Evolutionary conservation across 208 protist genomes (phyloP).

Genomic region (Crithidia sp.): DNA sequence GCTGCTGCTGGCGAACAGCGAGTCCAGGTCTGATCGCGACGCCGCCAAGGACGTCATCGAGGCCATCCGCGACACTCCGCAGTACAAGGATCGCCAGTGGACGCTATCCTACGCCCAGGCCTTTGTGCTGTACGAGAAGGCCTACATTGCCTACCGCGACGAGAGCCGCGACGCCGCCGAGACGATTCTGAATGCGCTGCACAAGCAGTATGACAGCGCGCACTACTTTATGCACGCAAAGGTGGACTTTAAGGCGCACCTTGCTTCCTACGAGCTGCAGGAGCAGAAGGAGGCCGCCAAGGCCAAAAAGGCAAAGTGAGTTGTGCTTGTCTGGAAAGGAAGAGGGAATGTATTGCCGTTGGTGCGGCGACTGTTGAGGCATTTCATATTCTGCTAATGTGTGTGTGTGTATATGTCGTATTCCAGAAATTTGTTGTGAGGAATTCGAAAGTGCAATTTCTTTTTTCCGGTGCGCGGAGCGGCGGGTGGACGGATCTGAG

Average conservation of each 20-base stretch:
- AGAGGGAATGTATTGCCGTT: not conserved
- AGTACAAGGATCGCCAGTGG: constrained; percentile 49
- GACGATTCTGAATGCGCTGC: constrained; percentile 31
- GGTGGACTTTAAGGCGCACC: constrained; percentile 39
- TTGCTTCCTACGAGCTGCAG: constrained; percentile 35
- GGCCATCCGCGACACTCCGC: constrained; percentile 32
- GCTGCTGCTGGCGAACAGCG: constrained; percentile 42
- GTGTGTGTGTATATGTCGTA: too few relatives aligned
- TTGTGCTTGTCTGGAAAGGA: not conserved
- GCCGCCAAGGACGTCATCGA: constrained; percentile 23
- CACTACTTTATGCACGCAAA: constrained; percentile 49
- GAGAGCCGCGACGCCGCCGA: constrained; percentile 21
- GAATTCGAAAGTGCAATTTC: too few relatives aligned
- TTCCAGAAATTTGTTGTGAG: too few relatives aligned
- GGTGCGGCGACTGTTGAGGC: too few relatives aligned
- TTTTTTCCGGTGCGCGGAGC: too few relatives aligned
- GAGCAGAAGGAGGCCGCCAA: constrained; percentile 16
- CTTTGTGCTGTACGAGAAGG: constrained; percentile 45
- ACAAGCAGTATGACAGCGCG: constrained; percentile 46
- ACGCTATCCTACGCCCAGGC: constrained; percentile 49
- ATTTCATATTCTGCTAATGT: too few relatives aligned
- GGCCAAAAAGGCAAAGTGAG: constrained; percentile 4
- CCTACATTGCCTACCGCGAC: constrained; percentile 36
- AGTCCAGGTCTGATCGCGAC: constrained; percentile 16
- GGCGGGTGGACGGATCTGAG: too few relatives aligned